Evolutionary conservation across 768 basidiomycete genomes (phyloP).

Genomic region (Filobasidium floriforme): DNA sequence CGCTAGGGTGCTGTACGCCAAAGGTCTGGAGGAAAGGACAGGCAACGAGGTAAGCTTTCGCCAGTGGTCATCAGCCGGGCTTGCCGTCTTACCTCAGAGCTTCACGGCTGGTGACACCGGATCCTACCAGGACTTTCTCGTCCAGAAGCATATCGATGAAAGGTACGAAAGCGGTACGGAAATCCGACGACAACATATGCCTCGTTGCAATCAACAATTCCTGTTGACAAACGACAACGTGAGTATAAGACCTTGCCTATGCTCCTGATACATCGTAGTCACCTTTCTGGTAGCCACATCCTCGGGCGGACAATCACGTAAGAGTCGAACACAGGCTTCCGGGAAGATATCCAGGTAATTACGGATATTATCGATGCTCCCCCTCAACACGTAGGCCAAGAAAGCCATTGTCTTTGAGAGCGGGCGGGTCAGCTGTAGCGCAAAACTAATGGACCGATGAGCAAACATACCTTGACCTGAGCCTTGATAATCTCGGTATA

Average conservation of each 20-base stretch:
- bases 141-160: slow-evolving; percentile 85
- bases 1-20: slow-evolving; percentile 78
- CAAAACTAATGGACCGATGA: neutral
- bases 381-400: slow-evolving; percentile 77
- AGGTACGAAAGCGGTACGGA: slow-evolving; percentile 67
- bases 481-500: slow-evolving; percentile 78
- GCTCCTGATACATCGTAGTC: neutral
- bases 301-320: slow-evolving; percentile 87
- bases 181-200: slow-evolving; percentile 72
- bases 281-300: slow-evolving; percentile 67
- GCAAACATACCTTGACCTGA: slow-evolving; percentile 68
- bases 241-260: neutral
- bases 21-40: slow-evolving; percentile 50
- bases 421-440: neutral
- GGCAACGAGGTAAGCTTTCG: neutral
- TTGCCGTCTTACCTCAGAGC: slow-evolving; percentile 58
- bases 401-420: slow-evolving; percentile 71
- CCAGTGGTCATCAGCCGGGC: neutral
- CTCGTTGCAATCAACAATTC: slow-evolving; percentile 88
- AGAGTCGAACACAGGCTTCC: slow-evolving; percentile 68
- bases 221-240: slow-evolving; percentile 32
- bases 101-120: slow-evolving; percentile 74
- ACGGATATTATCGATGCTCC: slow-evolving; percentile 58
- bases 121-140: slow-evolving; percentile 80
- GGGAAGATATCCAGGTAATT: slow-evolving; percentile 74